Evolutionary conservation across 106 monocot genomes (phyloP).

Genomic region (Phalaenopsis aphrodite): DNA sequence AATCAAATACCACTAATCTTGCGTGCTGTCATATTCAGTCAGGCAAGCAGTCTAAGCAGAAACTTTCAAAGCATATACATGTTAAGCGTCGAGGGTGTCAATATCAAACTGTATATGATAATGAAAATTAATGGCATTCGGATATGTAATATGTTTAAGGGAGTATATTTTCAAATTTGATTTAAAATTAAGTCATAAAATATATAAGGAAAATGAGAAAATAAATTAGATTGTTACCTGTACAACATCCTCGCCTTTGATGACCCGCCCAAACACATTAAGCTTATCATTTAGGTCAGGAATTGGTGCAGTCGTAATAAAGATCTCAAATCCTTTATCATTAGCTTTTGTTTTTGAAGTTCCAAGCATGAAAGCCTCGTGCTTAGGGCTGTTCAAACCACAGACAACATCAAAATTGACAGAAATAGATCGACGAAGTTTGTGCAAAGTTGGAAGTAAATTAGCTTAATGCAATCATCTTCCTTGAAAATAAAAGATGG

Average conservation of each 20-base stretch:
- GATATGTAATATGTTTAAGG: not conserved
- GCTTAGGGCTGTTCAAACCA: slow-evolving; percentile 61
- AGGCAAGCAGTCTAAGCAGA: not conserved
- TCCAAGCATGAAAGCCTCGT: slow-evolving; percentile 97
- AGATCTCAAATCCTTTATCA: slow-evolving; percentile 75
- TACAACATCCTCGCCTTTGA: slow-evolving; percentile 90
- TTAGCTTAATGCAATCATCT: not conserved
- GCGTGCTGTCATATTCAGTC: not conserved
- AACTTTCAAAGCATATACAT: not conserved
- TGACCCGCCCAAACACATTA: slow-evolving; percentile 81
- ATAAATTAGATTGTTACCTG: slow-evolving; percentile 41
- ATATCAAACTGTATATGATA: not conserved
- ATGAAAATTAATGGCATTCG: not conserved
- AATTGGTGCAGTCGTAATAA: slow-evolving; percentile 96
- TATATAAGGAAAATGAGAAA: not conserved
- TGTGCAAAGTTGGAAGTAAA: not conserved
- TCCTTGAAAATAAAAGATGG: not conserved
- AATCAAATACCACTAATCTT: not conserved
- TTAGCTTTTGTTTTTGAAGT: slow-evolving; percentile 56
- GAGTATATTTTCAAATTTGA: not conserved
- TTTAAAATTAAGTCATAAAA: not conserved
- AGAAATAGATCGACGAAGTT: not conserved
- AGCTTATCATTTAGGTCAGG: slow-evolving; percentile 88
- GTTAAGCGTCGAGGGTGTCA: not conserved
- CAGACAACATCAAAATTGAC: not conserved